Evolutionary conservation across 176 grass and related monocot species (phyloP), one percentile per base, ranked within the genome.

Genomic region (Hsuehochloa calcarea): DNA sequence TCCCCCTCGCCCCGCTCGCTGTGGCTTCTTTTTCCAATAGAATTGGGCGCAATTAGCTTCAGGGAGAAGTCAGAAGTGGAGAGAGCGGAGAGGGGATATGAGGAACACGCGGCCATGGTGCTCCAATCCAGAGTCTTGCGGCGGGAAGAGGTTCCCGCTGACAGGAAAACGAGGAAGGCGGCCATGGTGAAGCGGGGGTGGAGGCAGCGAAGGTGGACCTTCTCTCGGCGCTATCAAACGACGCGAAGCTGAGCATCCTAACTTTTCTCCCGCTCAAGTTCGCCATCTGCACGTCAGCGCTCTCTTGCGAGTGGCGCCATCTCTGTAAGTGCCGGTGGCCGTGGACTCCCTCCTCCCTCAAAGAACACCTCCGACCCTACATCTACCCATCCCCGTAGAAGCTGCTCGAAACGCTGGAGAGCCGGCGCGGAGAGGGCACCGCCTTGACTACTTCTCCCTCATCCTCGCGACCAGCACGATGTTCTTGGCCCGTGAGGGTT

Each of bases 271-370:
- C 85, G 26, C 72, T 97, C 65, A 88, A 87, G 87, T 78, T 64
- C 11, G 90, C 88, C 34, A 90, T 97, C 52, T 80, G 83, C 75
- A 87, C 86, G 17, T 77, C 37, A 39, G 85, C 31, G 14, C 71
- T 97, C 45, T 88, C 80, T 2, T 75, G 68, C 6, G 31, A 54
- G 4, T 97, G 90, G 81, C 60, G 85, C 86, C 46, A 51, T 65
- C 85, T 89, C 66, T 94, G 92, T 90, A 49, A 38, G 59, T 40
- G 77, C 70, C 87, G 82, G 11, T 88, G 90, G 89, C 49, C 69
- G 39, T 40, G 39, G 39, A 41, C 65, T 17, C 77, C 81, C 5
- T 90, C 87, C 17, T 59, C 69, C 10, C 59, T 78, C 40, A 49
- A 70, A 22, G 23, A 88, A 41, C 78, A 70, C 40, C 70, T 85